Evolutionary conservation across 2,329 filamentous ascomycete genomes (phyloP).

Genomic region (Colletotrichum filicis): DNA sequence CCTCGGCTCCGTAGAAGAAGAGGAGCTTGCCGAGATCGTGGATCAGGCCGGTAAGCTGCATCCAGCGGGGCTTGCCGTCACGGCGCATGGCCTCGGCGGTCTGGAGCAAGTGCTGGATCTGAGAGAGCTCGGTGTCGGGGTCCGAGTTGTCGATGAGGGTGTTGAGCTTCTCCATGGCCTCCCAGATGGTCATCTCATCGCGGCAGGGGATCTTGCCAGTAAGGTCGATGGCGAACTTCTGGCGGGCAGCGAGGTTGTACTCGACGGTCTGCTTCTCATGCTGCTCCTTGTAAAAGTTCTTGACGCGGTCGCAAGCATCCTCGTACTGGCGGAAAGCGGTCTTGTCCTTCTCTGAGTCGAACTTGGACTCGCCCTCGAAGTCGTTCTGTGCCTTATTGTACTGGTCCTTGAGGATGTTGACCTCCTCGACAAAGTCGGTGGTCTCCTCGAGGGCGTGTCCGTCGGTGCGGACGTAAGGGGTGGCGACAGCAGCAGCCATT

Average conservation of each 20-base stretch:
- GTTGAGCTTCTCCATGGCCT: slow-evolving; percentile 93
- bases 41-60: slow-evolving; percentile 81
- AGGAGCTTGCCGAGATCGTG: slow-evolving; percentile 85
- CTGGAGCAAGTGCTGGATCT: slow-evolving; percentile 91
- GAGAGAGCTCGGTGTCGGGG: slow-evolving; percentile 86
- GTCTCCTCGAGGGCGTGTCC: slow-evolving; percentile 54
- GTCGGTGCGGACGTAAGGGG: slow-evolving; percentile 21
- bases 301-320: slow-evolving; percentile 84
- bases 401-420: slow-evolving; percentile 62
- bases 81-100: slow-evolving; percentile 89
- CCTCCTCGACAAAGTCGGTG: slow-evolving; percentile 62
- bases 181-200: slow-evolving; percentile 86
- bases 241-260: slow-evolving; percentile 86
- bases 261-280: slow-evolving; percentile 80
- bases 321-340: slow-evolving; percentile 85
- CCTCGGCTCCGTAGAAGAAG: slow-evolving; percentile 83
- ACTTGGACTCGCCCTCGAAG: slow-evolving; percentile 66
- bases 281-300: slow-evolving; percentile 84
- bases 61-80: slow-evolving; percentile 85
- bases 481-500: slow-evolving; percentile 31
- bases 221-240: slow-evolving; percentile 55
- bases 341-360: slow-evolving; percentile 83
- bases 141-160: slow-evolving; percentile 91
- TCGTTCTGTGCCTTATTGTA: slow-evolving; percentile 21
- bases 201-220: slow-evolving; percentile 70